Evolutionary conservation across 306 rosid species (phyloP).

Genomic region (Acacia crassicarpa): DNA sequence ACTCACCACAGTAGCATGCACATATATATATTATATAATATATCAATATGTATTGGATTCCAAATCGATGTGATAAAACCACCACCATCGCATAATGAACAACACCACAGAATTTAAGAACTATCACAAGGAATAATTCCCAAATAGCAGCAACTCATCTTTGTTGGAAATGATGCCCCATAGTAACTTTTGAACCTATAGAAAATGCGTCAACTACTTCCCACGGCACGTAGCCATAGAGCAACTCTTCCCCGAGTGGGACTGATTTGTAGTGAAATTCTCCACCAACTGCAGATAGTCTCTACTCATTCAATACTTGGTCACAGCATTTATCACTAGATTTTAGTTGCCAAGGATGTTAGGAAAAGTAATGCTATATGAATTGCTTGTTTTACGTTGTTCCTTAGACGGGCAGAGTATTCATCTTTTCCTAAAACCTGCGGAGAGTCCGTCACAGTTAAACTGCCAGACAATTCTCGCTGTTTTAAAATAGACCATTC

Average conservation of each 20-base stretch:
- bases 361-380: constrained; percentile 42
- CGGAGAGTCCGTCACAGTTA: constrained; percentile 41
- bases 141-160: constrained; percentile 66
- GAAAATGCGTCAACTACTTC: constrained; percentile 58
- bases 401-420: constrained; percentile 36
- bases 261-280: constrained; percentile 60
- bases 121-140: constrained; percentile 69
- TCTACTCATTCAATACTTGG: constrained; percentile 59
- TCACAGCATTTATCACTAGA: constrained; percentile 55
- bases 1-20: constrained; percentile 49
- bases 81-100: constrained; percentile 57
- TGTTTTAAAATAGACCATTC: constrained; percentile 32
- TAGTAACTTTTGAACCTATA: constrained; percentile 58
- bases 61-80: constrained; percentile 43
- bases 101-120: constrained; percentile 46
- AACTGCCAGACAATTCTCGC: constrained; percentile 33
- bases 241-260: constrained; percentile 54
- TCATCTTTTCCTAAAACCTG: constrained; percentile 39
- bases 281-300: constrained; percentile 61
- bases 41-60: constrained; percentile 47
- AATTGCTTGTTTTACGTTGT: constrained; percentile 50
- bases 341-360: constrained; percentile 48
- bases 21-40: constrained; percentile 16
- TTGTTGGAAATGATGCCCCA: constrained; percentile 59
- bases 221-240: constrained; percentile 54